Evolutionary conservation across 2,329 filamentous ascomycete genomes (phyloP), one percentile per base, ranked within the genome.

Genomic region (Aspergillus neotritici): DNA sequence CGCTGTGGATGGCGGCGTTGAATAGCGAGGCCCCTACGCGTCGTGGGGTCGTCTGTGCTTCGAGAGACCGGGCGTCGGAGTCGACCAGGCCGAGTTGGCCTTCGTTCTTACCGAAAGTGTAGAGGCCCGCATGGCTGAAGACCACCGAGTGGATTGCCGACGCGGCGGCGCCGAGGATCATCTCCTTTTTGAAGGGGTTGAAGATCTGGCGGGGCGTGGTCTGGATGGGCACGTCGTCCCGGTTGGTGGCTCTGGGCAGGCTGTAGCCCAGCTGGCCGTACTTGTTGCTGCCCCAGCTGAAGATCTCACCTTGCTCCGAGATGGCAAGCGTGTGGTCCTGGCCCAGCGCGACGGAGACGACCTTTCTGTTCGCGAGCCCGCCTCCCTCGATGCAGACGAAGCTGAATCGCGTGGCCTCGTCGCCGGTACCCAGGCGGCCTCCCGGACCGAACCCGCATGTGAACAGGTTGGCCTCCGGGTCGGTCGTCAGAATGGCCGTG

Each of bases 31-130:
- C 87, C 0, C 88, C 90, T 34, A 98, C 90, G 60, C 86, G 91
- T 36, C 93, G 80, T 16, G 93, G 93, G 1, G 80, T 82, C 14
- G 78, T 70, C 60, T 97, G 93, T n/a, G 84, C 71, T 54, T 93
- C 87, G 4, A 97, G 76, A 0, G 89, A 96, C 35, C 90, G 82
- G 17, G 93, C 94, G 66, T 97, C 91, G 0, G 93, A 91, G 63
- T 96, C 93, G 70, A 96, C 89, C 41, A 98, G 76, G 4, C 89
- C 93, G 36, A 98, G 77, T 63, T 98, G 93, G 2, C 93, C 93
- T 54, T 89, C 82, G 56, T 97, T 98, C 57, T 93, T 94, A 15
- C 93, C 93, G 76, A 94, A 98, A 2, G 88, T 94, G 61, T 87
- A 98, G 1, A 98, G 70, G 1, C 87, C 87, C 1, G 81, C 80